Percentiles rank a stretch among this genome's conserved stretches.
Evolutionary conservation across 2,329 filamentous ascomycete species (phyloP).

Genomic region (Penicillium sp.): DNA sequence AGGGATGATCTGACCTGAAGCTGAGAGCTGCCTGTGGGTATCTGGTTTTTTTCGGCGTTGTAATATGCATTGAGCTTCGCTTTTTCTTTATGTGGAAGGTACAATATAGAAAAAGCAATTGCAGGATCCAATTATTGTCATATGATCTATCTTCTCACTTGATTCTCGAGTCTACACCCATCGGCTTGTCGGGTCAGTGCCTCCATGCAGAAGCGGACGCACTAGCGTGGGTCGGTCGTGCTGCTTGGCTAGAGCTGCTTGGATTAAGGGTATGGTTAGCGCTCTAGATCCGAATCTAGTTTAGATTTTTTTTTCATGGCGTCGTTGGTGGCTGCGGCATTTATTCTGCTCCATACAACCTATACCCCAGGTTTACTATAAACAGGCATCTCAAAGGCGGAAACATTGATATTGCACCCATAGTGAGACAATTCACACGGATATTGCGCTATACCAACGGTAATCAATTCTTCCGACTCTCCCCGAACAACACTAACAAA

Average conservation of each 20-base stretch:
- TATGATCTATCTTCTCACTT: not conserved
- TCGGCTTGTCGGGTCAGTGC: constrained; percentile 1
- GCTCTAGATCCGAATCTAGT: not conserved
- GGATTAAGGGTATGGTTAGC: not conserved
- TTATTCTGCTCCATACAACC: not conserved
- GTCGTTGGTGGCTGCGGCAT: constrained; percentile 1
- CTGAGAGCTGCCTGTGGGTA: not conserved
- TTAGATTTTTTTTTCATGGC: not conserved
- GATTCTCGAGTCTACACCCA: not conserved
- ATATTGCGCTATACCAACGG: constrained; percentile 5
- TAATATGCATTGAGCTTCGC: not conserved
- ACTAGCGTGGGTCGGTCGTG: not conserved
- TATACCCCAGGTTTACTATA: not conserved
- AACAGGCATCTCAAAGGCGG: not conserved
- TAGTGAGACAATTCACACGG: not conserved
- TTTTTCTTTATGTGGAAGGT: not conserved
- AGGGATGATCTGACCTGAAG: constrained; percentile 7
- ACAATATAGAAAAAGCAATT: not conserved
- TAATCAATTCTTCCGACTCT: not conserved
- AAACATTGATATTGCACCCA: not conserved
- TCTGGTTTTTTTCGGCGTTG: not conserved
- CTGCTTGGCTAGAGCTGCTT: constrained; percentile 1
- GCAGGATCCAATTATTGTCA: not conserved
- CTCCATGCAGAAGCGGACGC: not conserved
- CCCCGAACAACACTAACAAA: not conserved